A percentile compares a stretch with the other conserved stretches of the same genome.
phyloP scores from a whole-genome alignment of 768 basidiomycete species.

The Panaeolus papilionaceus region DNA sequence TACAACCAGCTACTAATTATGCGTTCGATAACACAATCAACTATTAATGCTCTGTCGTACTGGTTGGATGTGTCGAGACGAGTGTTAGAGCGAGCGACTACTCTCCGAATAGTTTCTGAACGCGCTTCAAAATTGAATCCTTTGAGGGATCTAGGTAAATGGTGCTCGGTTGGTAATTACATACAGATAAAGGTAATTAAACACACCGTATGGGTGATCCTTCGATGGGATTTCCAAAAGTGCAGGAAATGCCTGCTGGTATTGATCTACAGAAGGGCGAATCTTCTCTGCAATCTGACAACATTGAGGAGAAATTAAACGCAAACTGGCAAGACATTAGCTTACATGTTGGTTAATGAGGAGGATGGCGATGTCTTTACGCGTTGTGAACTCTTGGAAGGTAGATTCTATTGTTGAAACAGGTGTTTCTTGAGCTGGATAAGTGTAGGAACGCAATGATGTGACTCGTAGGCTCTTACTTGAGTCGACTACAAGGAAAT shows the following conservation, averaged over 20 bases:
- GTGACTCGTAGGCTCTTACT: conserved; percentile 59
- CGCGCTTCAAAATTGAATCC: conserved; percentile 94
- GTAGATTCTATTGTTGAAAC: conserved; percentile 88
- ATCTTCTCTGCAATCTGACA: conserved; percentile 95
- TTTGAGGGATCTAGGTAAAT: conserved; percentile 81
- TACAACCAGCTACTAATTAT: conserved; percentile 8
- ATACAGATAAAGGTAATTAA: neutral
- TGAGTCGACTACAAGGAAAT: conserved; percentile 93
- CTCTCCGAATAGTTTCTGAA: conserved; percentile 96
- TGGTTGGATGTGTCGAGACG: conserved; percentile 2
- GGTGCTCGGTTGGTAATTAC: neutral
- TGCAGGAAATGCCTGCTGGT: conserved; percentile 95
- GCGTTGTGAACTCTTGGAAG: conserved; percentile 94
- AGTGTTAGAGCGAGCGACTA: conserved; percentile 39
- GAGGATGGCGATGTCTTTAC: conserved; percentile 94
- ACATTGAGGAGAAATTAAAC: conserved; percentile 15
- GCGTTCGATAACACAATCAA: neutral
- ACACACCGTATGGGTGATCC: conserved; percentile 95
- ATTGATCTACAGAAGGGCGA: conserved; percentile 91
- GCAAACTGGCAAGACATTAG: conserved; percentile 1
- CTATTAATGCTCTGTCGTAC: neutral
- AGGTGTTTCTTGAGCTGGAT: conserved; percentile 76
- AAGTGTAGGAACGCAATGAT: neutral
- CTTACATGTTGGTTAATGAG: conserved; percentile 94
- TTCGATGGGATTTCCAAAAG: conserved; percentile 98